Evolutionary conservation across 1,284 basidiomycete species (phyloP).

Genomic region (Farysia itapuensis): DNA sequence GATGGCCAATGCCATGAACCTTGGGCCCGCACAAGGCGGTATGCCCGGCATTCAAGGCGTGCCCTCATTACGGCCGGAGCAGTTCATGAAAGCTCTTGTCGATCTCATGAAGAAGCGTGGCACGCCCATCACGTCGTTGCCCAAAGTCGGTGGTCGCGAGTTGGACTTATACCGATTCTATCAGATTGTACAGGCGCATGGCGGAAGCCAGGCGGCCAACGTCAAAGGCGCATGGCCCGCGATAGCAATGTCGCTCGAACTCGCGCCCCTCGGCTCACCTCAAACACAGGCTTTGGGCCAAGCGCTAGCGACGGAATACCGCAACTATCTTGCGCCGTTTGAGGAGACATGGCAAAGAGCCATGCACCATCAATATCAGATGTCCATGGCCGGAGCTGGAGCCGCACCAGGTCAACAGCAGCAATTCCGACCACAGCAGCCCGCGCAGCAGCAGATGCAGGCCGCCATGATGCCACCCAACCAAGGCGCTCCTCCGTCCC

Average conservation of each 20-base stretch:
- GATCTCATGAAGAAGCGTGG: slow-evolving; percentile 52
- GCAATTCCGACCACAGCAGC: slow-evolving; percentile 16
- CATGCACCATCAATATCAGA: slow-evolving; percentile 50
- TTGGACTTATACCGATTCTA: slow-evolving; percentile 54
- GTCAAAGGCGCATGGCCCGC: slow-evolving; percentile 49
- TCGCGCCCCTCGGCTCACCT: slow-evolving; percentile 40
- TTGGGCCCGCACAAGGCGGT: slow-evolving; percentile 10
- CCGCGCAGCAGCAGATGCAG: slow-evolving; percentile 19
- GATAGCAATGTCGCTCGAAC: slow-evolving; percentile 47
- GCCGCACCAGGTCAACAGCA: slow-evolving; percentile 19
- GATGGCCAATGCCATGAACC: slow-evolving; percentile 13
- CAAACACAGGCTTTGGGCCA: slow-evolving; percentile 36
- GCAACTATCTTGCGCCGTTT: slow-evolving; percentile 47
- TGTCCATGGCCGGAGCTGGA: slow-evolving; percentile 36
- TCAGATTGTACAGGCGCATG: slow-evolving; percentile 48
- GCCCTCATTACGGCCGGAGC: slow-evolving; percentile 40
- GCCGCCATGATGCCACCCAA: slow-evolving; percentile 21
- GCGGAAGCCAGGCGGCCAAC: slow-evolving; percentile 50
- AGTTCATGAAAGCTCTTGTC: slow-evolving; percentile 51
- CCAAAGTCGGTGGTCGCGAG: slow-evolving; percentile 42
- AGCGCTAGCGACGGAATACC: slow-evolving; percentile 44
- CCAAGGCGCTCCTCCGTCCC: slow-evolving; percentile 11
- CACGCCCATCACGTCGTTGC: slow-evolving; percentile 40
- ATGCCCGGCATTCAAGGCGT: slow-evolving; percentile 28
- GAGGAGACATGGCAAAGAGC: slow-evolving; percentile 56